Conservation (phyloP, 176 grass and related monocot genomes). For the Paspalum notatum region DNA sequence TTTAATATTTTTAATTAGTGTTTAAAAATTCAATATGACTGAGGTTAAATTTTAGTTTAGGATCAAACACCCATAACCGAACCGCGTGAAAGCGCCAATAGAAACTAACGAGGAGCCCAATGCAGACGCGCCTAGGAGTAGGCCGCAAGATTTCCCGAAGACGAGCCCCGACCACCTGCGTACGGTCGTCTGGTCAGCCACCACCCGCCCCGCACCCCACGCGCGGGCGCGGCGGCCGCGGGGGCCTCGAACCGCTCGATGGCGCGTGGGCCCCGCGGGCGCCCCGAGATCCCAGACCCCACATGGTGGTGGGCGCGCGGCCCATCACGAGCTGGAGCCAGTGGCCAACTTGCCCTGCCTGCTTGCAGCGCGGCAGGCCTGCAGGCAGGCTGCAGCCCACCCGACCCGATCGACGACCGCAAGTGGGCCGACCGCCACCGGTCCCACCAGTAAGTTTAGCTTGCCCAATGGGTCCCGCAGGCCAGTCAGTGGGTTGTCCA, state of each 20-base stretch:
- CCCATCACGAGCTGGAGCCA: not conserved
- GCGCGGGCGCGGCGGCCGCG: too few species aligned
- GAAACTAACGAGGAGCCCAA: not conserved
- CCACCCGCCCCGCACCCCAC: too few species aligned
- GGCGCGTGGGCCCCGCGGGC: not conserved
- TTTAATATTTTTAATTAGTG: too few species aligned
- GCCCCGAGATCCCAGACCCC: not conserved
- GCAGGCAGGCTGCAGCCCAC: conserved; percentile 12
- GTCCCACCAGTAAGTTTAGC: not conserved
- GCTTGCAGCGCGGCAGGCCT: conserved; percentile 19
- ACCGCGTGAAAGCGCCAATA: too few species aligned
- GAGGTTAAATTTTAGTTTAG: too few species aligned
- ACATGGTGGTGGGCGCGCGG: conserved; percentile 14
- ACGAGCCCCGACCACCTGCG: too few species aligned
- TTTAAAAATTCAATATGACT: too few species aligned
- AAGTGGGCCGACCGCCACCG: not conserved
- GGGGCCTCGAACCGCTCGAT: not conserved
- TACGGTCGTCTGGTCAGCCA: too few species aligned
- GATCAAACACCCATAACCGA: too few species aligned
- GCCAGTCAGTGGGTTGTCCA: conserved; percentile 1
- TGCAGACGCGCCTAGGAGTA: too few species aligned
- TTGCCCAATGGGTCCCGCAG: not conserved
- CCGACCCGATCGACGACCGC: not conserved
- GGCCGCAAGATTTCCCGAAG: too few species aligned
- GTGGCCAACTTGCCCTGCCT: conserved; percentile 26